These are phyloP conservation scores for Coniosporium tulheliwenetii DNA, from an alignment of 2,329 filamentous ascomycete genomes.

Conservation along the genomic window DNA sequence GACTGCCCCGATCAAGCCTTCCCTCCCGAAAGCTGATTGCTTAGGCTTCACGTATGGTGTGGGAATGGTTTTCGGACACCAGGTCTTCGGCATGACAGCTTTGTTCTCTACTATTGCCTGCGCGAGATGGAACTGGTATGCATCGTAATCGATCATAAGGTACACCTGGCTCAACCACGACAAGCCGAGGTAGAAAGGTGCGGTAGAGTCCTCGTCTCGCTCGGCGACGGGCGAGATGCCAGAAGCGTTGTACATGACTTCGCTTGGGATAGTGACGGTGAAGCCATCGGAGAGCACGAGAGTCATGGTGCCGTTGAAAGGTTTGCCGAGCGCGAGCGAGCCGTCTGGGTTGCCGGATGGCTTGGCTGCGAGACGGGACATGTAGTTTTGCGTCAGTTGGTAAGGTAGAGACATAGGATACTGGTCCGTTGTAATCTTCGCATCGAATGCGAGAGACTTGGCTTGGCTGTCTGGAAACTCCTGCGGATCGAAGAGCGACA, in stretches of 20 bases:
- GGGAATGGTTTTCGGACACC: slow-evolving; percentile 22
- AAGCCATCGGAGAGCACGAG: slow-evolving; percentile 24
- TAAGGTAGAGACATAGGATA: slow-evolving; percentile 25
- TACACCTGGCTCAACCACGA: slow-evolving; percentile 28
- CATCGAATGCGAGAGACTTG: no score
- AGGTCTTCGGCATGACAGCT: slow-evolving; percentile 23
- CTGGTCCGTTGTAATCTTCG: slow-evolving; percentile 11
- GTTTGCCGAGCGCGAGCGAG: slow-evolving; percentile 18
- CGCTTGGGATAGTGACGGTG: slow-evolving; percentile 20
- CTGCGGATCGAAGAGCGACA: no score
- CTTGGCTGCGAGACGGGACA: slow-evolving; percentile 15
- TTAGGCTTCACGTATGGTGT: slow-evolving; percentile 10
- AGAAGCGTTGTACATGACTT: slow-evolving; percentile 12
- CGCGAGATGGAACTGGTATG: slow-evolving; percentile 23
- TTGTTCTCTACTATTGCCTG: slow-evolving; percentile 21
- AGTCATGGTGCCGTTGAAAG: slow-evolving; percentile 23
- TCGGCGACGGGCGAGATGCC: slow-evolving; percentile 11
- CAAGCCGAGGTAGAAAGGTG: slow-evolving; percentile 20
- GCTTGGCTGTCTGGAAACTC: no score
- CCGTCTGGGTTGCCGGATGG: slow-evolving; percentile 12
- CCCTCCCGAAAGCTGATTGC: no score
- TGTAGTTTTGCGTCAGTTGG: slow-evolving; percentile 23
- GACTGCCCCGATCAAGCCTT: no score
- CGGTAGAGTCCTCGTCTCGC: slow-evolving; percentile 11
- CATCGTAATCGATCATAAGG: slow-evolving; percentile 27